Percentiles rank a stretch among this genome's conserved stretches.
phyloP scores from a whole-genome alignment of 2,329 filamentous ascomycete genomes.

The Alternaria solani region DNA sequence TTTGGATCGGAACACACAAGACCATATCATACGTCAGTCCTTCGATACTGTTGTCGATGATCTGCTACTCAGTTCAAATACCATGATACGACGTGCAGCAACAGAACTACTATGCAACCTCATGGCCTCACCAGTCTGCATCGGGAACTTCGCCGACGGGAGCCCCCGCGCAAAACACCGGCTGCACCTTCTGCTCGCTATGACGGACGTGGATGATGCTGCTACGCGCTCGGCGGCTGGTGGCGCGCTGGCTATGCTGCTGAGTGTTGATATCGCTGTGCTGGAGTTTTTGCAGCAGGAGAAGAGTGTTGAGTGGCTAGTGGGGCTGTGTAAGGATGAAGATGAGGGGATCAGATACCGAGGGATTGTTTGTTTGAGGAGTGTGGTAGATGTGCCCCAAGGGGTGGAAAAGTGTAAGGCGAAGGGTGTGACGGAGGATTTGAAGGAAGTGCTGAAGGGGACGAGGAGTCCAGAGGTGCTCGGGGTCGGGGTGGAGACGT shows the following conservation, averaged over 20 bases:
- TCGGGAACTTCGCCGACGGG: constrained; percentile 73
- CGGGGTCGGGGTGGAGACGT: constrained; percentile 72
- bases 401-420: constrained; percentile 54
- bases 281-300: constrained; percentile 71
- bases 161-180: constrained; percentile 74
- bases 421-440: constrained; percentile 69
- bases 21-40: constrained; percentile 74
- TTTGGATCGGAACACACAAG: constrained; percentile 67
- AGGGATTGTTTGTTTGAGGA: constrained; percentile 77
- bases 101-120: constrained; percentile 94
- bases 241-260: constrained; percentile 85
- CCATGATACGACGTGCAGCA: constrained; percentile 79
- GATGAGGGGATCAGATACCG: constrained; percentile 72
- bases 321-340: constrained; percentile 78
- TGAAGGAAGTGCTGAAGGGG: constrained; percentile 75
- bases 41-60: constrained; percentile 81
- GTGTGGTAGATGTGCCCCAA: constrained; percentile 70
- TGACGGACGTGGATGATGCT: constrained; percentile 84
- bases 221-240: constrained; percentile 84
- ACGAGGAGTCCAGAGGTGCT: constrained; percentile 74
- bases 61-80: constrained; percentile 78
- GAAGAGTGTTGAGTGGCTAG: constrained; percentile 76
- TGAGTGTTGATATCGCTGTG: constrained; percentile 78
- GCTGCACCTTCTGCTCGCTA: constrained; percentile 82
- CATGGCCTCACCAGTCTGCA: constrained; percentile 71